These are phyloP conservation scores for Nemophila menziesii DNA, from an alignment of 257 asterid species.

Conservation along the genomic window DNA sequence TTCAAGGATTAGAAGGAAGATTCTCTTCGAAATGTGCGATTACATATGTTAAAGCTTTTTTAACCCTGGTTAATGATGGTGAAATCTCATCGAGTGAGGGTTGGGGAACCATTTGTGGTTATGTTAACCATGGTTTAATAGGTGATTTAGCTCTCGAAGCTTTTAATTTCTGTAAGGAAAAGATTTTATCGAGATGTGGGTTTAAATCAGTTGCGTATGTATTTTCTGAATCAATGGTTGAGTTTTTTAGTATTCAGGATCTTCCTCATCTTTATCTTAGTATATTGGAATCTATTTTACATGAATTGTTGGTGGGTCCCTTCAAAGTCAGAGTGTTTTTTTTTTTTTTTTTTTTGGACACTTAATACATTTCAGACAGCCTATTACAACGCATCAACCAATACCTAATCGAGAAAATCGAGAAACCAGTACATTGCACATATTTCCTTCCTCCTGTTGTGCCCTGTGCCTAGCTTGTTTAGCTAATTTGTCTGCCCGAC, in stretches of 20 bases:
- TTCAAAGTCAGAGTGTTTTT: conserved; percentile 26
- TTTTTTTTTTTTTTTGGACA: too few species aligned
- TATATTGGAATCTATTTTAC: conserved; percentile 44
- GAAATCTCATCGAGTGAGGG: conserved; percentile 52
- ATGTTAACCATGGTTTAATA: conserved; percentile 37
- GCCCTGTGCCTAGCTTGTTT: too few species aligned
- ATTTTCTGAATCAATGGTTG: conserved; percentile 26
- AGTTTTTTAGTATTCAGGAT: conserved; percentile 40
- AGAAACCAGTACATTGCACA: too few species aligned
- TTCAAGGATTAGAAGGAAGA: conserved; percentile 22
- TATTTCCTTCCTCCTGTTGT: too few species aligned
- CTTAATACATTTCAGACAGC: too few species aligned
- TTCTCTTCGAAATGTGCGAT: conserved; percentile 40
- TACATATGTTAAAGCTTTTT: conserved; percentile 37
- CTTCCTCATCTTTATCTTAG: conserved; percentile 52
- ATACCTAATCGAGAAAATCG: too few species aligned
- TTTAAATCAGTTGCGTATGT: conserved; percentile 43
- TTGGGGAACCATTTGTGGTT: conserved; percentile 53
- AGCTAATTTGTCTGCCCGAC: too few species aligned
- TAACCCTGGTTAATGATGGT: conserved; percentile 36
- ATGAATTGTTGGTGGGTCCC: conserved; percentile 41
- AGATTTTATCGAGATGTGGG: conserved; percentile 59
- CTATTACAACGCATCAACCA: too few species aligned
- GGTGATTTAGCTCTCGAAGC: conserved; percentile 32
- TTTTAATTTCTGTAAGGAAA: conserved; percentile 50